Conservation (phyloP, 2,329 filamentous ascomycete species). For the Neofusicoccum ribis region DNA sequence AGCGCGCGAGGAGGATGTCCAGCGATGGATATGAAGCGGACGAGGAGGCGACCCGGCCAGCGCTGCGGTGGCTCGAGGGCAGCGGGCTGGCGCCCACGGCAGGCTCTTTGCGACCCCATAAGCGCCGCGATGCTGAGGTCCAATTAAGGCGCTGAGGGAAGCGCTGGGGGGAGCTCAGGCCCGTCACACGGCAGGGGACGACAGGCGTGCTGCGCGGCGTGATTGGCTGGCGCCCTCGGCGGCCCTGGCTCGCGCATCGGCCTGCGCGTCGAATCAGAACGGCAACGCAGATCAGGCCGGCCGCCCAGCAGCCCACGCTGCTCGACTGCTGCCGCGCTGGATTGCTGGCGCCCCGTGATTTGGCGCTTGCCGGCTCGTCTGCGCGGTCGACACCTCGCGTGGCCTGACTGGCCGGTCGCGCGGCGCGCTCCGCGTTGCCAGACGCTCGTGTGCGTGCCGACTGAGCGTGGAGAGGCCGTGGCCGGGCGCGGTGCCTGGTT, state of each 20-base stretch:
- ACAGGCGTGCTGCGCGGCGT: background rate
- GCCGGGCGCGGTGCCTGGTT: background rate
- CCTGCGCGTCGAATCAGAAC: constrained; percentile 4
- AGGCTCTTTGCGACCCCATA: background rate
- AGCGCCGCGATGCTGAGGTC: constrained; percentile 1
- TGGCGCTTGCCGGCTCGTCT: background rate
- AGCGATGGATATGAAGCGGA: background rate
- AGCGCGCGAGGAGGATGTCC: background rate
- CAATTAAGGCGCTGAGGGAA: constrained; percentile 2
- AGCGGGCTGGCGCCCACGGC: background rate
- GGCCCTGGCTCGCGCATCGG: background rate
- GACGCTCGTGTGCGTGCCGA: background rate
- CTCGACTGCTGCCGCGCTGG: background rate
- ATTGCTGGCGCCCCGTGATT: constrained; percentile 1
- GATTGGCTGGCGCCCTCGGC: background rate
- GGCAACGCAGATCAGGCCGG: background rate
- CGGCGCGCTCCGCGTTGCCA: background rate
- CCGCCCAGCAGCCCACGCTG: background rate
- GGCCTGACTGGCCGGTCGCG: background rate
- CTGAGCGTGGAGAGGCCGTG: background rate
- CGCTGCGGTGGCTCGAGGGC: background rate
- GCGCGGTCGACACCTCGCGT: background rate
- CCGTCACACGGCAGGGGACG: background rate
- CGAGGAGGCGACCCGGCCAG: background rate
- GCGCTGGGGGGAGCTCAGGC: constrained; percentile 8